These are phyloP conservation scores for Debaryomyces psychrophilus DNA, from an alignment of 1,139 yeast species.

Conservation along the genomic window DNA sequence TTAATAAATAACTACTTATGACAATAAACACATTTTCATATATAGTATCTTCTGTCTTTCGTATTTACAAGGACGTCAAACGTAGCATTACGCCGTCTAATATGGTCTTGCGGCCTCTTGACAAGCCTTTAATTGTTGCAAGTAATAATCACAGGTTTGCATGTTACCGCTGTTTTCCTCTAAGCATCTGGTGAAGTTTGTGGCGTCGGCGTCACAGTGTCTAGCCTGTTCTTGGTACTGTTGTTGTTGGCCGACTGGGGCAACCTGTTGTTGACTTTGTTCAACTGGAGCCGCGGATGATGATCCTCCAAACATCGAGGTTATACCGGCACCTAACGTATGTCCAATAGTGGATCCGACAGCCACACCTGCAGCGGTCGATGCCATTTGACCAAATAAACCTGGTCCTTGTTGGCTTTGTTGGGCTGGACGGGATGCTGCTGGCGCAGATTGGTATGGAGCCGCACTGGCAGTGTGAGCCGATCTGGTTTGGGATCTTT, in stretches of 20 bases:
- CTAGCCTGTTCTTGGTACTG: constrained; percentile 51
- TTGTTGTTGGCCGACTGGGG: constrained; percentile 42
- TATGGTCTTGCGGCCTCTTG: constrained; percentile 90
- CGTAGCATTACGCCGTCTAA: constrained; percentile 29
- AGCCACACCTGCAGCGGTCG: constrained; percentile 99
- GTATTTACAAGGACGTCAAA: constrained; percentile 9
- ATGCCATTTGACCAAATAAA: constrained; percentile 93
- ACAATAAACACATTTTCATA: constrained; percentile 7
- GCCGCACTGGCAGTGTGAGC: constrained; percentile 79
- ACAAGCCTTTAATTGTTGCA: constrained; percentile 96
- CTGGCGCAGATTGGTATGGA: constrained; percentile 42
- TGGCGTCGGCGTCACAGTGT: constrained; percentile 89
- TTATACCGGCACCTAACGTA: constrained; percentile 92
- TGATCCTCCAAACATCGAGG: constrained; percentile 87
- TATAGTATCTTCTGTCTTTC: constrained; percentile 3
- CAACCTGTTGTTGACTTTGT: constrained; percentile 45
- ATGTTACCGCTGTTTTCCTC: constrained; percentile 92
- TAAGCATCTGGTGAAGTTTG: constrained; percentile 92
- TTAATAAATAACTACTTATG: not conserved
- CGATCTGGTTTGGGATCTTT: constrained; percentile 66
- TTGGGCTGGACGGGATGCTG: constrained; percentile 38
- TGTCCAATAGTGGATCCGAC: constrained; percentile 98
- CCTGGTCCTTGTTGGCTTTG: constrained; percentile 68
- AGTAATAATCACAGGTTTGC: constrained; percentile 95
- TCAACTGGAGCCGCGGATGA: constrained; percentile 57